Conservation (phyloP, 2,329 filamentous ascomycete genomes). For the Escovopsis weberi region DNA sequence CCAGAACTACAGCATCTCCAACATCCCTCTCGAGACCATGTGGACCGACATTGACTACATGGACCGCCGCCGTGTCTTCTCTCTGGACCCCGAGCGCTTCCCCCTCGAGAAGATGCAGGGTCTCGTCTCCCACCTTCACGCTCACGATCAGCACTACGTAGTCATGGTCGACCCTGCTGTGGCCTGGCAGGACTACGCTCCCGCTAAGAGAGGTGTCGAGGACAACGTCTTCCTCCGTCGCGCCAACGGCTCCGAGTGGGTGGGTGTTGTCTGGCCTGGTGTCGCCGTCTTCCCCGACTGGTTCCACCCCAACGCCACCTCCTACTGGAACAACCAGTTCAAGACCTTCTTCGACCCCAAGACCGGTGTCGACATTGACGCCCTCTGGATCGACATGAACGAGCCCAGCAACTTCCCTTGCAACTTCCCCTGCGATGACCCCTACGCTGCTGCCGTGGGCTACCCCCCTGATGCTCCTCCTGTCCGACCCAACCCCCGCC, state of each 20-base stretch:
- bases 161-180: constrained; percentile 65
- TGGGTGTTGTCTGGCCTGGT: constrained; percentile 66
- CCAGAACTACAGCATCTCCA: constrained; percentile 46
- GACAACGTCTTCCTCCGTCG: constrained; percentile 34
- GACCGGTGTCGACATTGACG: constrained; percentile 60
- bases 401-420: constrained; percentile 22
- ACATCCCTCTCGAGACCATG: constrained; percentile 59
- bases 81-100: constrained; percentile 53
- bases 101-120: constrained; percentile 47
- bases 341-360: constrained; percentile 46
- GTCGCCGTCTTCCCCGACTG: constrained; percentile 62
- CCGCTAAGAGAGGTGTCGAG: constrained; percentile 26
- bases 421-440: constrained; percentile 15
- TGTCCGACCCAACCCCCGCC: constrained; percentile 46
- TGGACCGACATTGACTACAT: constrained; percentile 66
- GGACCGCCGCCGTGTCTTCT: constrained; percentile 41
- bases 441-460: constrained; percentile 15
- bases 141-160: constrained; percentile 52
- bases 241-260: constrained; percentile 40
- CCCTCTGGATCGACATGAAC: constrained; percentile 63
- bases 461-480: constrained; percentile 48
- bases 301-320: constrained; percentile 50
- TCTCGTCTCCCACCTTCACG: constrained; percentile 51
- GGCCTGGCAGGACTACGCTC: constrained; percentile 32
- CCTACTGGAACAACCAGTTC: constrained; percentile 60